Conservation (phyloP, 202 grass and related monocot species). For the Cymbopogon flexuosus region DNA sequence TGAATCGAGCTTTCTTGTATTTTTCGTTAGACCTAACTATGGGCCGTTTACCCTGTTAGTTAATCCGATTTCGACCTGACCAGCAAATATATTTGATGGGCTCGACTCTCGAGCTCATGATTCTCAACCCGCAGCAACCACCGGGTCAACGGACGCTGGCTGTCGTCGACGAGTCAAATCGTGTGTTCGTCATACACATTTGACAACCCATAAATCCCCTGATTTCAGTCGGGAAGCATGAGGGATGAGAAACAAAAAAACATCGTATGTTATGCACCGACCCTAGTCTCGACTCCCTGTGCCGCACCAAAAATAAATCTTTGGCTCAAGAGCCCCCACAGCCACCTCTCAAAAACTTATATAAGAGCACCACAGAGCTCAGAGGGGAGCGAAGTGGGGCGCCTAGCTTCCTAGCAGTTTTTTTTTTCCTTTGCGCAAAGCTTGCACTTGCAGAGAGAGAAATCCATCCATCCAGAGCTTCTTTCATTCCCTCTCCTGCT, state of each 20-base stretch:
- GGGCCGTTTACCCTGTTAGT: neutral
- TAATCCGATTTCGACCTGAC: neutral
- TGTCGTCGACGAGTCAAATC: neutral
- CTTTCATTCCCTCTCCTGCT: constrained; percentile 21
- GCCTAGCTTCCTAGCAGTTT: constrained; percentile 27
- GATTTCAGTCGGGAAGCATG: neutral
- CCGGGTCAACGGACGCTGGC: neutral
- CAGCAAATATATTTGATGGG: neutral
- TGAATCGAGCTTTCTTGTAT: neutral
- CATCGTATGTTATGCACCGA: neutral
- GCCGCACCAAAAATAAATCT: constrained; percentile 36
- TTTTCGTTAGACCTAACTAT: neutral
- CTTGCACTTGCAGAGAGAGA: constrained; percentile 22
- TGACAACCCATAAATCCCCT: neutral
- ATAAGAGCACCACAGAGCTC: constrained; percentile 39
- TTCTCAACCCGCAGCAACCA: neutral
- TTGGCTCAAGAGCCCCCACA: neutral
- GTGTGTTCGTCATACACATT: neutral
- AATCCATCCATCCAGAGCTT: constrained; percentile 19
- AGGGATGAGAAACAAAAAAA: neutral
- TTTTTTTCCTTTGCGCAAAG: constrained; percentile 27
- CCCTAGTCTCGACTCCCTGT: constrained; percentile 21
- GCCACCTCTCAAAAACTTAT: constrained; percentile 43
- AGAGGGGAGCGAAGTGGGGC: constrained; percentile 29
- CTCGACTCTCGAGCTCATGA: neutral